Percentiles rank a stretch among this genome's conserved stretches.
These are phyloP conservation scores for Xylariaceae sp. DNA, from an alignment of 2,329 filamentous ascomycete genomes.

Conservation along the genomic window DNA sequence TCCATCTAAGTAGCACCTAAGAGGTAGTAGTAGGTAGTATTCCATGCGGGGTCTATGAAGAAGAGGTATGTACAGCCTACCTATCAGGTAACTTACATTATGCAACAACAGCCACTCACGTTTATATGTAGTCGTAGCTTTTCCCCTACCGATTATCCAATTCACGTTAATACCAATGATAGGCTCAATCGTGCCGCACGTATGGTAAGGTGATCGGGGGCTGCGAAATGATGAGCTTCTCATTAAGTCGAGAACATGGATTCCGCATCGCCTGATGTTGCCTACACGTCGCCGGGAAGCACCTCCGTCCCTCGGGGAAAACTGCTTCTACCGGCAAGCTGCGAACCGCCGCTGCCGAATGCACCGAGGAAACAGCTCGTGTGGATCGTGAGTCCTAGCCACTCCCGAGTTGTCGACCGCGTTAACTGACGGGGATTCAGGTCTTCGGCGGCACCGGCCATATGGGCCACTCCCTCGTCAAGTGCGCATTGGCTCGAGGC, in stretches of 20 bases:
- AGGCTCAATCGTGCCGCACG: conserved; percentile 1
- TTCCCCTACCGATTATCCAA: neutral
- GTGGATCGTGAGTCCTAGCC: conserved; percentile 73
- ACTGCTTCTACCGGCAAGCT: conserved; percentile 75
- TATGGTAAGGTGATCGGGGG: neutral
- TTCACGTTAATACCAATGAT: neutral
- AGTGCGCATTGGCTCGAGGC: conserved; percentile 75
- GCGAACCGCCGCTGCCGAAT: conserved; percentile 76
- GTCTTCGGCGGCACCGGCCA: conserved; percentile 97
- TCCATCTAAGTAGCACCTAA: no score
- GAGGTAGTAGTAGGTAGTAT: no score
- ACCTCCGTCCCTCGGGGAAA: conserved; percentile 39
- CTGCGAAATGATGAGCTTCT: conserved; percentile 22
- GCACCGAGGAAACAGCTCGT: conserved; percentile 75
- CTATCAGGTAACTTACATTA: neutral
- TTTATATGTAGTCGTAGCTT: neutral
- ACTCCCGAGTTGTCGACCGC: neutral
- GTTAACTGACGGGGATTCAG: conserved; percentile 45
- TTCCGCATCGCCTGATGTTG: conserved; percentile 33
- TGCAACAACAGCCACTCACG: neutral
- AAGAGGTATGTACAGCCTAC: no score
- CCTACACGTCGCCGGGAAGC: conserved; percentile 33
- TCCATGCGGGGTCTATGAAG: no score
- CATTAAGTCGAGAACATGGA: conserved; percentile 30
- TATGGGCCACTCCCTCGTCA: conserved; percentile 88